Evolutionary conservation across 2,329 filamentous ascomycete species (phyloP).

Genomic region (Ceratocystis alfenasii): DNA sequence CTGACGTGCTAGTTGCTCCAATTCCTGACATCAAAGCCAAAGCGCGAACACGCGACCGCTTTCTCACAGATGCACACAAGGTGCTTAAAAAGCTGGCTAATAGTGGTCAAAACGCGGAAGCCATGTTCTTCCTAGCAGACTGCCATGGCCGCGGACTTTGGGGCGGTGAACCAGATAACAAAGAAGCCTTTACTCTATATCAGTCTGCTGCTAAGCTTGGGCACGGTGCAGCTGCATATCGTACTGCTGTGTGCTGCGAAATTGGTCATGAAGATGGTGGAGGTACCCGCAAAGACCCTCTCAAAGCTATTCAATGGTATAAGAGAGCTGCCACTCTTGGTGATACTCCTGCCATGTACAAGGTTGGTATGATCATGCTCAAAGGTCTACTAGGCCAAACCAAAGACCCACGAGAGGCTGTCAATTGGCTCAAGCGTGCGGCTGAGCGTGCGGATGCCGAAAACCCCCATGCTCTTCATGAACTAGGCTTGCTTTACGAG

Average conservation of each 20-base stretch:
- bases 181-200: slow-evolving; percentile 87
- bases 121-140: slow-evolving; percentile 90
- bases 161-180: slow-evolving; percentile 68
- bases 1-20: slow-evolving; percentile 56
- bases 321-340: slow-evolving; percentile 81
- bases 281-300: slow-evolving; percentile 76
- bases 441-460: slow-evolving; percentile 77
- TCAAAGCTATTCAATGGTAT: slow-evolving; percentile 98
- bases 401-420: slow-evolving; percentile 70
- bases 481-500: slow-evolving; percentile 59
- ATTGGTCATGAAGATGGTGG: slow-evolving; percentile 90
- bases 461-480: slow-evolving; percentile 90
- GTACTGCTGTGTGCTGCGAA: slow-evolving; percentile 93
- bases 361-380: slow-evolving; percentile 88
- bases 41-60: slow-evolving; percentile 67
- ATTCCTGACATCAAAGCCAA: slow-evolving; percentile 59
- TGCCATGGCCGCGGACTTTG: slow-evolving; percentile 72
- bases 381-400: slow-evolving; percentile 87
- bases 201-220: slow-evolving; percentile 85
- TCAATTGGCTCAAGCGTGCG: slow-evolving; percentile 86
- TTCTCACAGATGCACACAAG: slow-evolving; percentile 76
- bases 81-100: slow-evolving; percentile 72
- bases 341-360: slow-evolving; percentile 93
- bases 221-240: slow-evolving; percentile 77
- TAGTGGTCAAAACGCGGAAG: slow-evolving; percentile 59